Percentiles rank a stretch among this genome's conserved stretches.
These are phyloP conservation scores for Pseudogymnoascus sp. DNA, from an alignment of 2,329 filamentous ascomycete genomes.

Conservation along the genomic window DNA sequence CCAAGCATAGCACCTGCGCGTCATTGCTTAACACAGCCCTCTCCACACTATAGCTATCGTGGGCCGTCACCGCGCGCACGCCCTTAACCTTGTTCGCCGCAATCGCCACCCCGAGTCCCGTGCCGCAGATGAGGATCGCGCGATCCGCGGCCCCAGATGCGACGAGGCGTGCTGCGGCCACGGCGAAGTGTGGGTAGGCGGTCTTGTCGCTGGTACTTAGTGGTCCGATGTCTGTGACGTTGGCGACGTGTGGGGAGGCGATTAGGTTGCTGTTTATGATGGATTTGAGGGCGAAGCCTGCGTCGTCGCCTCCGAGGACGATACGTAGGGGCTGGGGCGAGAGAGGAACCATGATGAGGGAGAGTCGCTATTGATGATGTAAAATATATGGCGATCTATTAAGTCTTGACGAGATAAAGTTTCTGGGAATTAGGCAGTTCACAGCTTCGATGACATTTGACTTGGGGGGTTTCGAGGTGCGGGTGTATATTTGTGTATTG, in stretches of 20 bases:
- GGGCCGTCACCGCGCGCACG: constrained; percentile 78
- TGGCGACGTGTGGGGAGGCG: constrained; percentile 56
- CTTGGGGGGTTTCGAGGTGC: not conserved
- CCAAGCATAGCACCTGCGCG: constrained; percentile 80
- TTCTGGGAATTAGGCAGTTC: not conserved
- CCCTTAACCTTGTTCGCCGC: constrained; percentile 80
- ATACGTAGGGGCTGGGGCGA: constrained; percentile 39
- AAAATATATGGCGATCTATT: not conserved
- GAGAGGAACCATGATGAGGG: not conserved
- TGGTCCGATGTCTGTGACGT: constrained; percentile 67
- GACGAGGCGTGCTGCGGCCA: constrained; percentile 58
- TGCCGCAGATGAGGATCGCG: constrained; percentile 76
- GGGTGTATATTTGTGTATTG: not conserved
- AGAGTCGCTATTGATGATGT: not conserved
- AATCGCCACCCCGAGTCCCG: constrained; percentile 79
- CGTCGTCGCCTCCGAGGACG: constrained; percentile 52
- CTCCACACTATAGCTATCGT: constrained; percentile 81
- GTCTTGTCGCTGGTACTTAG: constrained; percentile 62
- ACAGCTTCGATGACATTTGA: not conserved
- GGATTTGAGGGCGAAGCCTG: constrained; percentile 68
- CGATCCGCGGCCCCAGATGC: constrained; percentile 61
- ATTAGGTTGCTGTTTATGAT: constrained; percentile 67
- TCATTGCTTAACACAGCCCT: constrained; percentile 75
- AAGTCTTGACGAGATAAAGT: not conserved
- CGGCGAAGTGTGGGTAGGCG: constrained; percentile 72